A percentile compares a stretch with the other conserved stretches of the same genome.
Conservation (phyloP, 1,139 yeast species). For the Protomyces inundatus region DNA sequence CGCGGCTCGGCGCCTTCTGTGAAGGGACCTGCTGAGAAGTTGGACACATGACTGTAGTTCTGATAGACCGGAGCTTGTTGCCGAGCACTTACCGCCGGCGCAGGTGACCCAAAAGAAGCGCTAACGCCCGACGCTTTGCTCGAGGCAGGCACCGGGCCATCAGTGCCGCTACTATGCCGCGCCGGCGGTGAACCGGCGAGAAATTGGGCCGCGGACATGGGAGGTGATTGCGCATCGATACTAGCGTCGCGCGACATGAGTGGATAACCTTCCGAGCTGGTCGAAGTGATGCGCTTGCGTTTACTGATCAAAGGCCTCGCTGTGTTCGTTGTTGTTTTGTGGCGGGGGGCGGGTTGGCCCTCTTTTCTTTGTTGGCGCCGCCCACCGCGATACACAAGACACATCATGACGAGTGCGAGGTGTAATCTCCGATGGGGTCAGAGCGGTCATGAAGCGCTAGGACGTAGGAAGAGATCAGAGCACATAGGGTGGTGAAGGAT, state of each 20-base stretch:
- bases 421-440: too few relatives aligned
- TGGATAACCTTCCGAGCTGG: too few relatives aligned
- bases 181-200: background rate
- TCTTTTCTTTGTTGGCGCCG: too few relatives aligned
- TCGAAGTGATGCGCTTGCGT: too few relatives aligned
- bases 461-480: too few relatives aligned
- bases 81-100: background rate
- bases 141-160: background rate
- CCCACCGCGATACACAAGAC: too few relatives aligned
- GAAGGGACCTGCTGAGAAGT: conserved; percentile 27
- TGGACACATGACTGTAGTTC: conserved; percentile 3
- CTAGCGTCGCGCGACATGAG: background rate
- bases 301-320: too few relatives aligned
- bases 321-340: too few relatives aligned
- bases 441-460: too few relatives aligned
- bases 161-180: background rate
- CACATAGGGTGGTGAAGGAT: too few relatives aligned
- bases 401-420: too few relatives aligned
- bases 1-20: conserved; percentile 27
- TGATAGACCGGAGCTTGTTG: background rate
- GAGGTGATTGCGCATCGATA: conserved; percentile 9
- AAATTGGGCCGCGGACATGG: background rate
- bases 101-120: background rate
- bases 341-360: too few relatives aligned
- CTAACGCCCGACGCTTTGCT: background rate